phyloP scores from a whole-genome alignment of 208 protist genomes.

The Leptomonas seymouri region DNA sequence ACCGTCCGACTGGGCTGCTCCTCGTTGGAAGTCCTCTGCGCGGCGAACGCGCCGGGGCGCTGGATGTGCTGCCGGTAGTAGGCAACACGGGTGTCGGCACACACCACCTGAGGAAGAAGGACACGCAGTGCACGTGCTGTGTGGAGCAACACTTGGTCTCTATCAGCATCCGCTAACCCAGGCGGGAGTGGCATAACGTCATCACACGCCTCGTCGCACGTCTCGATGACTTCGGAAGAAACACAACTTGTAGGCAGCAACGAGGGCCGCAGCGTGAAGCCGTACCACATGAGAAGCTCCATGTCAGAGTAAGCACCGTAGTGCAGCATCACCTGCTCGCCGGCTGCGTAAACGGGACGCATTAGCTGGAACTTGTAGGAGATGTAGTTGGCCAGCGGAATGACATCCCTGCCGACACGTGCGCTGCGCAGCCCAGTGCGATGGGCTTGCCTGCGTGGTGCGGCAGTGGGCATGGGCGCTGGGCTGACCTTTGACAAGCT shows the following conservation, averaged over 20 bases:
- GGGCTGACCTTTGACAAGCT: not conserved
- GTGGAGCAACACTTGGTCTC: not conserved
- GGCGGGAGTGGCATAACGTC: slow-evolving; percentile 19
- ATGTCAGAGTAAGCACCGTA: slow-evolving; percentile 90
- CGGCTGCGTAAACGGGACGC: slow-evolving; percentile 28
- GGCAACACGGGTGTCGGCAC: slow-evolving; percentile 11
- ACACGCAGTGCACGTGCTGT: slow-evolving; percentile 18
- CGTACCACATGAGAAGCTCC: slow-evolving; percentile 92
- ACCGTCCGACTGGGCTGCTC: not conserved
- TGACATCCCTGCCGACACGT: slow-evolving; percentile 13
- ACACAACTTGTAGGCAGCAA: slow-evolving; percentile 41
- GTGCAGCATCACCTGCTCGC: slow-evolving; percentile 78
- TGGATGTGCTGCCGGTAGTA: slow-evolving; percentile 21
- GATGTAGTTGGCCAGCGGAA: slow-evolving; percentile 30
- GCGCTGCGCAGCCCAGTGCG: slow-evolving; percentile 23
- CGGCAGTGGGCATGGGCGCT: not conserved
- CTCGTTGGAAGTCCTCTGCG: not conserved
- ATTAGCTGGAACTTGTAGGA: slow-evolving; percentile 67
- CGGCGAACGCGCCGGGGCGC: not conserved
- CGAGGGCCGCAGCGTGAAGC: slow-evolving; percentile 76
- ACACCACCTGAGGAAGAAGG: slow-evolving; percentile 11
- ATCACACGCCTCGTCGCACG: not conserved
- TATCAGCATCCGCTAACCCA: not conserved
- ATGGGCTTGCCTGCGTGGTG: slow-evolving; percentile 12
- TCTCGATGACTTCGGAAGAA: not conserved